A percentile compares a stretch with the other conserved stretches of the same genome.
phyloP scores from a whole-genome alignment of 805 yeast genomes.

The Barnettozyma californica region DNA sequence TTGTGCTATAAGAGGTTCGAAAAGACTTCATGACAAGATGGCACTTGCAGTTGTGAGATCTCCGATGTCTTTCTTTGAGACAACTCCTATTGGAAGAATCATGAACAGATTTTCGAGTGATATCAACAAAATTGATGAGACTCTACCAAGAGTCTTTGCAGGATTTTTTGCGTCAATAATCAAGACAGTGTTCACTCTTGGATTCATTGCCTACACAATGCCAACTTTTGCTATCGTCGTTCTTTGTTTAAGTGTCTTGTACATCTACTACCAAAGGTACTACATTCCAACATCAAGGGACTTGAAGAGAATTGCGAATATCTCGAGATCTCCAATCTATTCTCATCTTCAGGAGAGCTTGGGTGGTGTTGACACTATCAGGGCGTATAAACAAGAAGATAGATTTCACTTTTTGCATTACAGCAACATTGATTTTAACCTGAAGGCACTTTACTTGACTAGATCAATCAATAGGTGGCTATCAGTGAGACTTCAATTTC shows the following conservation, averaged over 20 bases:
- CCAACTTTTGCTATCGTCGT: constrained; percentile 50
- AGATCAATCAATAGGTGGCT: constrained; percentile 70
- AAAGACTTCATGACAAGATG: constrained; percentile 51
- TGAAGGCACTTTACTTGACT: constrained; percentile 63
- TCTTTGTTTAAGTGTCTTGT: constrained; percentile 42
- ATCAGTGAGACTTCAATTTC: constrained; percentile 52
- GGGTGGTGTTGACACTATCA: constrained; percentile 69
- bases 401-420: constrained; percentile 61
- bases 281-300: constrained; percentile 73
- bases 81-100: constrained; percentile 64
- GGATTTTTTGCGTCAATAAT: constrained; percentile 41
- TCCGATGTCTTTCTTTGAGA: constrained; percentile 65
- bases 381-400: constrained; percentile 65
- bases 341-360: constrained; percentile 81
- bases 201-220: constrained; percentile 46
- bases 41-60: constrained; percentile 46
- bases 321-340: constrained; percentile 70
- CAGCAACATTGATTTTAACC: constrained; percentile 68
- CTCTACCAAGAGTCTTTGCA: constrained; percentile 48
- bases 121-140: constrained; percentile 49
- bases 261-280: constrained; percentile 64
- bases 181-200: constrained; percentile 43
- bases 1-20: constrained; percentile 54
- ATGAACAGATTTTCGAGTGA: constrained; percentile 63
- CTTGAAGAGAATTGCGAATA: constrained; percentile 64